These are phyloP conservation scores for Kwoniella europaea DNA, from an alignment of 768 basidiomycete species.

Conservation along the genomic window DNA sequence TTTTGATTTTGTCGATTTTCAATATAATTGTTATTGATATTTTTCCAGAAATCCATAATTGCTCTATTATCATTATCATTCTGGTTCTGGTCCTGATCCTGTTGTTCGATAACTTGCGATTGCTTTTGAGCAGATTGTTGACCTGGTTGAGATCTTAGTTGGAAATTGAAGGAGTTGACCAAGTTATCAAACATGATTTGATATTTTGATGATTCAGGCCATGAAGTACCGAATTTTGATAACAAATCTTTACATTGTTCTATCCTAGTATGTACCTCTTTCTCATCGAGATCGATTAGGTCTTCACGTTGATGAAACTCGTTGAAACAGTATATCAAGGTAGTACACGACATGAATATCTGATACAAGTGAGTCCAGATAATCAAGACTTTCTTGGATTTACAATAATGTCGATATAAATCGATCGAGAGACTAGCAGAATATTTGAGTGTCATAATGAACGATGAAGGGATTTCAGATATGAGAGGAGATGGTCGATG, in stretches of 20 bases:
- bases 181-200: constrained; percentile 20
- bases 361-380: constrained; percentile 28
- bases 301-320: constrained; percentile 15
- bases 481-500: constrained; percentile 29
- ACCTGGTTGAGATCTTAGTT: neutral
- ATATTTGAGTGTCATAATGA: constrained; percentile 6
- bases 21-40: too few relatives aligned
- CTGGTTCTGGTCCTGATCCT: neutral
- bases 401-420: constrained; percentile 22
- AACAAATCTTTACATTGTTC: constrained; percentile 7
- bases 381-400: constrained; percentile 8
- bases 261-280: constrained; percentile 8
- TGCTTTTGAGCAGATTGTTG: neutral
- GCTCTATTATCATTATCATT: neutral
- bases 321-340: constrained; percentile 17
- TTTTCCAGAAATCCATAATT: too few relatives aligned
- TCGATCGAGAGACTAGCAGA: constrained; percentile 20
- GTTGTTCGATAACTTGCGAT: neutral
- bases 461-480: constrained; percentile 18
- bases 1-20: too few relatives aligned
- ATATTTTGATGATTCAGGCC: constrained; percentile 17
- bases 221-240: constrained; percentile 6
- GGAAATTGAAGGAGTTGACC: neutral
- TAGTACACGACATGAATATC: constrained; percentile 18
- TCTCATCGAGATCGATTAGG: constrained; percentile 9